Evolutionary conservation across 257 asterid species (phyloP).

Genomic region (Ilex aquifolium): DNA sequence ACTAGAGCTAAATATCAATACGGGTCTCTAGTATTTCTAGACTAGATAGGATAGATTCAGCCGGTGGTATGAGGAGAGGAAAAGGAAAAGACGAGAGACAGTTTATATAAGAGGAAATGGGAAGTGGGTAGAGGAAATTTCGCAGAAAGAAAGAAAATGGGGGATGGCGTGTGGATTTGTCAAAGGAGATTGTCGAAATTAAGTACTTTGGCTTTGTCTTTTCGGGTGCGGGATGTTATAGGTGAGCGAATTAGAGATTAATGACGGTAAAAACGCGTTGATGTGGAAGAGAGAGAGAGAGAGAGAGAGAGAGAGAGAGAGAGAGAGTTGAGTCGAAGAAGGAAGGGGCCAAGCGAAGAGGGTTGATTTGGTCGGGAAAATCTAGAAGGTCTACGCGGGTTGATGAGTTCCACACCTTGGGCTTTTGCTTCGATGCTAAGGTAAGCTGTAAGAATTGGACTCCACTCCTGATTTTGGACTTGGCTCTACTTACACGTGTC

Average conservation of each 20-base stretch:
- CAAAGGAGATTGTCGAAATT: conserved; percentile 19
- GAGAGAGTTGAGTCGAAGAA: background rate
- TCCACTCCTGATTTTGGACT: too few relatives aligned
- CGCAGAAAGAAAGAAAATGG: conserved; percentile 15
- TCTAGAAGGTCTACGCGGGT: too few relatives aligned
- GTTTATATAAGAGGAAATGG: background rate
- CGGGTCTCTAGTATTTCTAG: background rate
- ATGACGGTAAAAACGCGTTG: conserved; percentile 51
- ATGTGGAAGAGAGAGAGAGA: conserved; percentile 10
- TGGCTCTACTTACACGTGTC: too few relatives aligned
- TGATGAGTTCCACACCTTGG: too few relatives aligned
- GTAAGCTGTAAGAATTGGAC: too few relatives aligned
- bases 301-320: too few relatives aligned
- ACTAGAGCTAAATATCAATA: too few relatives aligned
- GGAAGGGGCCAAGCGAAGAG: too few relatives aligned
- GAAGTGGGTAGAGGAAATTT: conserved; percentile 28
- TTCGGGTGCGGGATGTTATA: background rate
- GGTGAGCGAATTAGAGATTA: conserved; percentile 23
- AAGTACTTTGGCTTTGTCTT: background rate
- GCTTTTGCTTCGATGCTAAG: too few relatives aligned
- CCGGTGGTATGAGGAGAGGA: too few relatives aligned
- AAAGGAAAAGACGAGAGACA: background rate
- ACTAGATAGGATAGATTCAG: background rate
- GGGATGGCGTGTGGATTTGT: conserved; percentile 59
- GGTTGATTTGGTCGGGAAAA: too few relatives aligned